These are phyloP conservation scores for Chaetomium cochliodes DNA, from an alignment of 495 filamentous ascomycete genomes.

Conservation along the genomic window DNA sequence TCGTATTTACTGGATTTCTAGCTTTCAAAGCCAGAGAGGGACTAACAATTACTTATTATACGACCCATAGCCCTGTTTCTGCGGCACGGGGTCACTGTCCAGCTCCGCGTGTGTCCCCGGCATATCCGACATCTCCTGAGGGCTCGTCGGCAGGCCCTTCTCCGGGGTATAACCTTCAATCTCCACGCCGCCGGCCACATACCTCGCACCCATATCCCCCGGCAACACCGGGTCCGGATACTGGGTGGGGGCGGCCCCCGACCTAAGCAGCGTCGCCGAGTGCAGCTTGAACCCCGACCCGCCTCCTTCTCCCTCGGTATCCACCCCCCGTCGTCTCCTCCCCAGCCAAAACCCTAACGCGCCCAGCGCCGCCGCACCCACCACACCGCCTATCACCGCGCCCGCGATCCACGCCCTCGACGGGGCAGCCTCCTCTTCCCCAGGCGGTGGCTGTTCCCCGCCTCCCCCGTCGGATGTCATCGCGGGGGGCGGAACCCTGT, in stretches of 20 bases:
- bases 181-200: not conserved
- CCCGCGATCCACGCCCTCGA: not conserved
- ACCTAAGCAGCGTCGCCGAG: not conserved
- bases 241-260: not conserved
- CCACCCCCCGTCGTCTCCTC: not conserved
- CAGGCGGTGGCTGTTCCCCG: not conserved
- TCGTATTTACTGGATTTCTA: too few relatives aligned
- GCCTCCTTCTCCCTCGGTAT: not conserved
- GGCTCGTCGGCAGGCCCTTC: not conserved
- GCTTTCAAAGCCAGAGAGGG: too few relatives aligned
- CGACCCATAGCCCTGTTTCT: too few relatives aligned
- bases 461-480: not conserved
- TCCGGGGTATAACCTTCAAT: not conserved
- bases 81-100: not conserved
- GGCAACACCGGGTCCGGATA: not conserved
- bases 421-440: not conserved
- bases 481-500: not conserved
- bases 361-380: not conserved
- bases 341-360: constrained; percentile 3
- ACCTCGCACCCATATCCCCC: not conserved
- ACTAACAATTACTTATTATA: too few relatives aligned
- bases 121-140: not conserved
- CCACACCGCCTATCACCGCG: not conserved
- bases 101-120: not conserved
- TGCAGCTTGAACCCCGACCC: not conserved